Percentiles rank a stretch among this genome's conserved stretches.
Evolutionary conservation across 257 asterid genomes (phyloP).

Genomic region (Solanum sejunctum): DNA sequence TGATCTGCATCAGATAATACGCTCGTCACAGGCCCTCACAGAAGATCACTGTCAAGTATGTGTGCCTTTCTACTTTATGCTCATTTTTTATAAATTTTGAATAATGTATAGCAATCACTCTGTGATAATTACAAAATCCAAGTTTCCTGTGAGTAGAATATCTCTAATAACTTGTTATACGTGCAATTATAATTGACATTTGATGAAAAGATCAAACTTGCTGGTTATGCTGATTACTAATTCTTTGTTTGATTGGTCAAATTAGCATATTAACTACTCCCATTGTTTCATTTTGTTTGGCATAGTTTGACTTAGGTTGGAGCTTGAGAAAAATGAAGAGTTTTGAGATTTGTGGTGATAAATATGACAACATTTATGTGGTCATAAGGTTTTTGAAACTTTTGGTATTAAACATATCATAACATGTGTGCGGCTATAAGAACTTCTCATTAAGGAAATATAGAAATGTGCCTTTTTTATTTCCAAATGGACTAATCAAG

Average conservation of each 20-base stretch:
- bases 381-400: too few relatives aligned
- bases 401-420: too few relatives aligned
- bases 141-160: neutral
- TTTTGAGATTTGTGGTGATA: neutral
- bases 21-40: conserved; percentile 63
- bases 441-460: neutral
- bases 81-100: neutral
- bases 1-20: conserved; percentile 79
- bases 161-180: neutral
- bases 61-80: neutral
- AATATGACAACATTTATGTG: neutral
- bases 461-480: neutral
- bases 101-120: neutral
- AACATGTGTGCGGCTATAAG: neutral
- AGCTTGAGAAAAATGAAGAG: neutral
- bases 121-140: neutral
- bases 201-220: neutral
- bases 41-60: conserved; percentile 90
- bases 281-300: too few relatives aligned
- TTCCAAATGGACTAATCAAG: neutral
- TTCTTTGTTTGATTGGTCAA: neutral
- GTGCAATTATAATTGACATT: neutral
- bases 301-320: neutral
- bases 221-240: neutral
- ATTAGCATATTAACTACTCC: neutral